Evolutionary conservation across 2,329 filamentous ascomycete species (phyloP), one percentile per base, ranked within the genome.

Genomic region (Colletotrichum graminicola): DNA sequence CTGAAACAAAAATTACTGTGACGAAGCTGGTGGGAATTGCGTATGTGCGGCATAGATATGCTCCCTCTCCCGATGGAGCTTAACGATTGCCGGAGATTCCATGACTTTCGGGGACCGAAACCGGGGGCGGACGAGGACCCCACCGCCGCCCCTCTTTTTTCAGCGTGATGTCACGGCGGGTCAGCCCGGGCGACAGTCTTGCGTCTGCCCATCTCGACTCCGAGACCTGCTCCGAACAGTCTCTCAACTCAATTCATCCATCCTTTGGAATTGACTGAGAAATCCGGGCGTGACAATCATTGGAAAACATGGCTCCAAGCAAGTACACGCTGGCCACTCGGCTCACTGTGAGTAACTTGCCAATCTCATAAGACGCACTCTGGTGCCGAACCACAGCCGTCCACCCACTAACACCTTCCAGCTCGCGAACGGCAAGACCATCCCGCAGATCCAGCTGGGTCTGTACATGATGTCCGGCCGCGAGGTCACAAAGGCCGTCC

Each of bases 361-460:
- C 59, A 3, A 8, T 18, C 41, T 34, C 57, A 11, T 8, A 18
- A 18, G 32, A 47, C 5, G 10, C 23, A 11, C 16, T 23, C 8
- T 3, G 34, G 21, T 6, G 34, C 3, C 32, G 14, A 16, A 18
- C 26, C 47, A 12, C 8, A 7, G 47, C 16, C 61, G 29, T 32
- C 2, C 11, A 29, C 52, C 43, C 43, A n/a, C 43, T 63, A 26
- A 67, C 41, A 29, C 23, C 39, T 14, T 12, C 29, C 7, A 90
- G 84, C 87, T 92, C 67, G 80, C 88, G 75, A 93, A 92, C 84
- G 90, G 90, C 77, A 82, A 87, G 67, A 84, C 84, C 18, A 93
- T 94, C 80, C 92, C 92, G 18, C 88, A 88, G 75, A 89, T 94
- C 75, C 92, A 94, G 74, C 87, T 94, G 1, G 92, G 92, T 5